phyloP scores from a whole-genome alignment of 768 basidiomycete genomes.

The Suillus spraguei region DNA sequence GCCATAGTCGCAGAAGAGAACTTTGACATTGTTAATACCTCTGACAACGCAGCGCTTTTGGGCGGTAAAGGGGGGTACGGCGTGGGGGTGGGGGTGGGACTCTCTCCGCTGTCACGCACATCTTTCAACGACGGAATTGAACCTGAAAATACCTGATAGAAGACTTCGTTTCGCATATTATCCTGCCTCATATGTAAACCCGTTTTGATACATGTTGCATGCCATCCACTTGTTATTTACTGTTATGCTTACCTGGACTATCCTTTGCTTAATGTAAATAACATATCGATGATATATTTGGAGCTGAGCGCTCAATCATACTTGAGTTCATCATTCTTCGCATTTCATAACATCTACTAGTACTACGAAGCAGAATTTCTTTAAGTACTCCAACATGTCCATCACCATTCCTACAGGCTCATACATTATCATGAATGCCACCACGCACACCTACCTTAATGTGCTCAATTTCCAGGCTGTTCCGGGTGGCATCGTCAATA shows the following conservation, averaged over 20 bases:
- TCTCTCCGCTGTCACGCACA: slow-evolving; percentile 9
- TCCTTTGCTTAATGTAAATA: too few species aligned
- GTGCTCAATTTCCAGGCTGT: slow-evolving; percentile 6
- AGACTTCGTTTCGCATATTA: neutral
- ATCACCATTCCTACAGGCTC: slow-evolving; percentile 11
- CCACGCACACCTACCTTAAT: slow-evolving; percentile 17
- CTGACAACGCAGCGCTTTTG: too few species aligned
- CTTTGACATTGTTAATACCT: too few species aligned
- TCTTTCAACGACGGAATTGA: slow-evolving; percentile 11
- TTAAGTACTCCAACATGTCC: neutral
- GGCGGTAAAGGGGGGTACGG: too few species aligned
- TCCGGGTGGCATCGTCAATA: slow-evolving; percentile 12
- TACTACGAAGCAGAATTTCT: too few species aligned
- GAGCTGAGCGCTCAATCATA: neutral
- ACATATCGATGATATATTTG: neutral
- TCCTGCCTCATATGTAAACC: neutral
- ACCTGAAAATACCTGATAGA: neutral
- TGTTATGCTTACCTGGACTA: neutral
- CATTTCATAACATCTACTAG: too few species aligned
- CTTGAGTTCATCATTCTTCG: too few species aligned
- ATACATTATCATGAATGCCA: slow-evolving; percentile 14
- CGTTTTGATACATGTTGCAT: neutral
- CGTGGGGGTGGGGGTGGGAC: neutral
- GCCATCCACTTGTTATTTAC: neutral
- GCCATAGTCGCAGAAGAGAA: too few species aligned